These are phyloP conservation scores for Cucumis melo DNA, from an alignment of 306 rosid species.

Conservation along the genomic window DNA sequence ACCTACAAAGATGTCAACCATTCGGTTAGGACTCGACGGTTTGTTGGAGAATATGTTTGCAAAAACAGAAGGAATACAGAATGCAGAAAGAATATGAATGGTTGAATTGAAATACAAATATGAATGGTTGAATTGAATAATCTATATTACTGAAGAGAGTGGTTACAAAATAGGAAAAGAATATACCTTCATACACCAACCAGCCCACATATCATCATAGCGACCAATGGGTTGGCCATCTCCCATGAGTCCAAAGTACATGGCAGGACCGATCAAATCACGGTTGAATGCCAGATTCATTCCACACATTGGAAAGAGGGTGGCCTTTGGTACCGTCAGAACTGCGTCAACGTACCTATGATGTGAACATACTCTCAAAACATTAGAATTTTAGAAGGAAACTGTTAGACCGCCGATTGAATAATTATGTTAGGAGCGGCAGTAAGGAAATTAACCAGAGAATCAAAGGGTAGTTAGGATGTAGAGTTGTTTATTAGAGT, in stretches of 20 bases:
- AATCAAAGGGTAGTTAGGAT: too few species aligned
- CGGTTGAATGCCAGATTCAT: constrained; percentile 87
- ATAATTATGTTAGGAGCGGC: too few species aligned
- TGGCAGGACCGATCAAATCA: constrained; percentile 67
- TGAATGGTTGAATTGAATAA: background rate
- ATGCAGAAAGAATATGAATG: background rate
- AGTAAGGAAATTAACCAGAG: too few species aligned
- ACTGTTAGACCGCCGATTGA: background rate
- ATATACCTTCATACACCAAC: constrained; percentile 78
- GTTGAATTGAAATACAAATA: background rate
- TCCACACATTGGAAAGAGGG: constrained; percentile 79
- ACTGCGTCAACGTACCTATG: constrained; percentile 71
- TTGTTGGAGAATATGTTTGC: background rate
- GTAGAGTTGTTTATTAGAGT: too few species aligned
- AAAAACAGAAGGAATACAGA: background rate
- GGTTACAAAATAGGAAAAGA: background rate
- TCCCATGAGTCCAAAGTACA: constrained; percentile 94
- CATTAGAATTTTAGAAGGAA: background rate
- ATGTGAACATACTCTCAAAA: background rate
- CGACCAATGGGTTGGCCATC: constrained; percentile 79
- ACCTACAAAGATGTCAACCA: constrained; percentile 27
- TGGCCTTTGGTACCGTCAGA: constrained; percentile 62
- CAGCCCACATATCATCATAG: constrained; percentile 90
- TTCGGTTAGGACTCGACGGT: background rate
- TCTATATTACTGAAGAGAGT: background rate